Evolutionary conservation across 23 red algal genomes (phyloP), one percentile per base, ranked within the genome.

Genomic region (Cyanidium caldarium): DNA sequence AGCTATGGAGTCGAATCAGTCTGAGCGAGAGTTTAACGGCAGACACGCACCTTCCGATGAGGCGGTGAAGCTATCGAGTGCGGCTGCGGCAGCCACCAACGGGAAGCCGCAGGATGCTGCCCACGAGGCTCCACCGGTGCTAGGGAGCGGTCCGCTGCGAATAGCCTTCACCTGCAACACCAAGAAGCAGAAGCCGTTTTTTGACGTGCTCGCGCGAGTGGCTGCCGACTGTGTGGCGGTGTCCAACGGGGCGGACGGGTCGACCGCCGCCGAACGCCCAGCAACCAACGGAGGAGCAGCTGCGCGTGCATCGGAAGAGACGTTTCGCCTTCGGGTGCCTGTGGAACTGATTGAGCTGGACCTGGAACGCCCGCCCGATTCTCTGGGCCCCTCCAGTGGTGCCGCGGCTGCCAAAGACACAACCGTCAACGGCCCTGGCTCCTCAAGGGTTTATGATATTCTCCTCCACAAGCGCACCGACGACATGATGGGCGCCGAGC

Each of bases 121-220:
- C n/a, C n/a, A n/a, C n/a, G n/a, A n/a, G n/a, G n/a, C n/a, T n/a
- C n/a, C n/a, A n/a, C n/a, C n/a, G n/a, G n/a, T n/a, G n/a, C n/a
- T n/a, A n/a, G n/a, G n/a, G n/a, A n/a, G n/a, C n/a, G n/a, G n/a
- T n/a, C n/a, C n/a, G n/a, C n/a, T n/a, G n/a, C n/a, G n/a, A n/a
- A n/a, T 61, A 10, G 51, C 51, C 10, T 61, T 28, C 21, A 61
- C 51, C 31, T 61, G 51, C 23, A 61, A 61, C 23, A 61, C 51
- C 7, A 61, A 61, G 51, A 61, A 61, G 23, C 51, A 61, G 23
- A 61, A 61, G 51, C 51, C 51, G 7, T 61, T 61, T 61, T 61
- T 61, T 28, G 51, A 61, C 51, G 51, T 61, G 7, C 51, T 61
- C 21, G 10, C 19, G 21, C 51, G 31, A 5, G 10, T 61, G 5